phyloP scores from a whole-genome alignment of 2,329 filamentous ascomycete species.

The Aureobasidium sp. region DNA sequence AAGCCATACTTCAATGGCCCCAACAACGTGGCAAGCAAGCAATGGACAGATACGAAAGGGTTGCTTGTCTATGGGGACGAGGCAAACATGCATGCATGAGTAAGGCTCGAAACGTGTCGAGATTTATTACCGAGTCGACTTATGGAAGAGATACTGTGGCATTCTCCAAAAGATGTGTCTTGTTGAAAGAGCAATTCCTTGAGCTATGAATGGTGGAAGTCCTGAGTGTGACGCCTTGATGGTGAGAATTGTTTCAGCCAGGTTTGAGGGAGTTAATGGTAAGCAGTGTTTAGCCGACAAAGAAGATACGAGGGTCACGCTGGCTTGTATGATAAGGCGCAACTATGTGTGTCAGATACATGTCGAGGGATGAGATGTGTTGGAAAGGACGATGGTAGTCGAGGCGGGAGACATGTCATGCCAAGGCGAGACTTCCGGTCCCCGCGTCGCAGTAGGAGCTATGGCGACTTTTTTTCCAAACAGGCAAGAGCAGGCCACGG shows the following conservation, averaged over 20 bases:
- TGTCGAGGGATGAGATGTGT: too few relatives aligned
- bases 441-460: conserved; percentile 1
- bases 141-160: too few relatives aligned
- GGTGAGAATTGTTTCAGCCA: conserved; percentile 8
- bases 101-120: background rate
- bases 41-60: background rate
- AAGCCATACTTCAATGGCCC: background rate
- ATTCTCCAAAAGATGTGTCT: background rate
- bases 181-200: background rate
- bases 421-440: background rate
- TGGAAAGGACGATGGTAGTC: background rate
- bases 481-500: background rate
- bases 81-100: conserved; percentile 10
- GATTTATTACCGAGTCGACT: background rate
- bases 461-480: background rate
- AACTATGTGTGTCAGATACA: background rate
- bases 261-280: background rate
- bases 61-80: background rate
- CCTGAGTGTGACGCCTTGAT: background rate
- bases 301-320: background rate
- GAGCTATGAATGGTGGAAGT: background rate
- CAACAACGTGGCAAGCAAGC: background rate
- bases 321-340: background rate
- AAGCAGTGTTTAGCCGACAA: background rate
- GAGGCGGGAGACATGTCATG: background rate